Evolutionary conservation across 148 eudicot species (phyloP), one percentile per base, ranked within the genome.

Genomic region (Polygonum aviculare): DNA sequence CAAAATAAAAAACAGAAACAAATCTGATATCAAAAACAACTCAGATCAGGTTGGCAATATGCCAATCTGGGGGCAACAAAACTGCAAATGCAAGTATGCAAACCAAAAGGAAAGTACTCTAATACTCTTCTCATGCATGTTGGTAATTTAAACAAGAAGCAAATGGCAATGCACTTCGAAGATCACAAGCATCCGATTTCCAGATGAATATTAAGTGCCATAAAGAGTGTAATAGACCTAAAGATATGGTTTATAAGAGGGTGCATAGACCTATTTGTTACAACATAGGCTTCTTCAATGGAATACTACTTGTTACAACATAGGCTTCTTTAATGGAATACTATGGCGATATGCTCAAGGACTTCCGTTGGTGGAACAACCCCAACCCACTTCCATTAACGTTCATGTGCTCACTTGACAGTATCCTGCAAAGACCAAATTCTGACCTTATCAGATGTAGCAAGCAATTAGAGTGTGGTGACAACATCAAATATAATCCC

Each of bases 281-380:
- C 72, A 67, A 33, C 70, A 10, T 8, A 12, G 70, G 70, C 33
- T 33, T 63, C 72, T 35, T 67, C 21, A 38, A 36, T 38, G 10
- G 54, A 33, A 5, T 44, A 72, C 6, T 55, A 55, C 62, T 3
- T 7, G 38, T 63, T 33, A 63, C 69, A 63, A 26, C 67, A 10
- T 8, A 12, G 70, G 70, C 33, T 33, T 63, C 72, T 35, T 67
- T 10, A 38, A 36, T 38, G 19, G 54, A 33, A 5, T 44, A 72
- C 54, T 72, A 71, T 3, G 74, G 50, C n/a, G 49, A 2, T 18
- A 71, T 69, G 73, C 73, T 71, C 74, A 71, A 18, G 74, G 49
- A 21, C 50, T 33, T 71, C 26, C 74, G 35, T 71, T 71, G 31
- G 16, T 35, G 4, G 74, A 40, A 45, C 19, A 71, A 44, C n/a